Evolutionary conservation across 192 early-diverging fungal genomes (phyloP).

Genomic region (Dissophora globulifera): DNA sequence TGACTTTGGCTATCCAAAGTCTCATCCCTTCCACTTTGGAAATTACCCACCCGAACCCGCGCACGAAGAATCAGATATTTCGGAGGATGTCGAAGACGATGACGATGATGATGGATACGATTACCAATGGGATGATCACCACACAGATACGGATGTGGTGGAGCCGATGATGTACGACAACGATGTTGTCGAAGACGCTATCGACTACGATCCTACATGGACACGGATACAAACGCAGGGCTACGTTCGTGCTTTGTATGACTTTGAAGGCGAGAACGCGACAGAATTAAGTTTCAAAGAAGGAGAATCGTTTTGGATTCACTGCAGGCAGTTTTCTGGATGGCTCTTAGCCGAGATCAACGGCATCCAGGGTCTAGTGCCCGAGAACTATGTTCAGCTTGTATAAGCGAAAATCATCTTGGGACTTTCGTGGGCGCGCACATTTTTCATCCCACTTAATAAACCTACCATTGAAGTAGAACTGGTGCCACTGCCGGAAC

Average conservation of each 20-base stretch:
- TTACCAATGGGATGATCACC: no score
- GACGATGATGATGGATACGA: no score
- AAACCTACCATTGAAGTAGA: no score
- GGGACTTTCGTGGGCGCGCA: no score
- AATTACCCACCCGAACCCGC: conserved; percentile 34
- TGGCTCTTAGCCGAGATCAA: conserved; percentile 76
- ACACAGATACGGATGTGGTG: conserved; percentile 13
- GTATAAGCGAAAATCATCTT: neutral
- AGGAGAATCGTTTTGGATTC: conserved; percentile 71
- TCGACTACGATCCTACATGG: no score
- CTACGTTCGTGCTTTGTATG: conserved; percentile 71
- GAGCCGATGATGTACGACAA: neutral
- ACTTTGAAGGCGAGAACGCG: conserved; percentile 77
- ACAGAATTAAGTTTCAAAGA: conserved; percentile 73
- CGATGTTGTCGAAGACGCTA: conserved; percentile 41
- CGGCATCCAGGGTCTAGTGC: conserved; percentile 72
- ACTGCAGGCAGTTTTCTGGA: conserved; percentile 75
- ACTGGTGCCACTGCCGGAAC: no score
- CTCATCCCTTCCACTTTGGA: conserved; percentile 30
- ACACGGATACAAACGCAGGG: conserved; percentile 58
- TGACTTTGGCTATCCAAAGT: conserved; percentile 43
- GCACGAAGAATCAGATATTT: conserved; percentile 27
- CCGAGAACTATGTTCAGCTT: conserved; percentile 74
- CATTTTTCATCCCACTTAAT: no score
- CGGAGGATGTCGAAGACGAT: conserved; percentile 27